These are phyloP conservation scores for Chrysoporthe cubensis DNA, from an alignment of 2,329 filamentous ascomycete species.

Conservation along the genomic window DNA sequence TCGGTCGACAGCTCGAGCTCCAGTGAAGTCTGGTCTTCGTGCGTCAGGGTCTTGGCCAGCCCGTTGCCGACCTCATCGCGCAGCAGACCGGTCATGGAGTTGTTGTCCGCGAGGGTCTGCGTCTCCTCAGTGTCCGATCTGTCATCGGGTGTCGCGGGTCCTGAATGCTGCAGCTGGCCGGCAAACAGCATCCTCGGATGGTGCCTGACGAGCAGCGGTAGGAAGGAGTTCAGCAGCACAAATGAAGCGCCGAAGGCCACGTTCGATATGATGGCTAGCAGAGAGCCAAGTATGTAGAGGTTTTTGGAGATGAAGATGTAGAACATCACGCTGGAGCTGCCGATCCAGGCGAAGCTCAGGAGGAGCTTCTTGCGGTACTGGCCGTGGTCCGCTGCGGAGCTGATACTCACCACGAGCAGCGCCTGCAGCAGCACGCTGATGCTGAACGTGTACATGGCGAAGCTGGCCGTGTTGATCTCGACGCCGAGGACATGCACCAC, in stretches of 20 bases:
- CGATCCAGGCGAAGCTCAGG: constrained; percentile 80
- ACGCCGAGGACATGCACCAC: constrained; percentile 80
- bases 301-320: constrained; percentile 79
- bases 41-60: constrained; percentile 45
- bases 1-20: constrained; percentile 84
- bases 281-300: constrained; percentile 77
- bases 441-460: constrained; percentile 97
- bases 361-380: constrained; percentile 88
- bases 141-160: constrained; percentile 32
- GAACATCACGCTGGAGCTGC: constrained; percentile 82
- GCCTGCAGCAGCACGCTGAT: constrained; percentile 88
- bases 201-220: constrained; percentile 87
- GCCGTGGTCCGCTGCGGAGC: constrained; percentile 92
- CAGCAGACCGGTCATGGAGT: constrained; percentile 53
- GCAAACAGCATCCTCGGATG: constrained; percentile 61
- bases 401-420: constrained; percentile 92
- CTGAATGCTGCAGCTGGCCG: constrained; percentile 39
- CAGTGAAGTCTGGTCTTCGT: constrained; percentile 58
- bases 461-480: constrained; percentile 93
- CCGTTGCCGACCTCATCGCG: constrained; percentile 37
- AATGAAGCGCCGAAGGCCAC: constrained; percentile 95
- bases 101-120: constrained; percentile 39
- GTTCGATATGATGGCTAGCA: constrained; percentile 89
- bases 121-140: constrained; percentile 38
- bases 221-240: constrained; percentile 91